Base-by-base conservation (phyloP, 306 rosid species). In the Quercus engelmannii region DNA sequence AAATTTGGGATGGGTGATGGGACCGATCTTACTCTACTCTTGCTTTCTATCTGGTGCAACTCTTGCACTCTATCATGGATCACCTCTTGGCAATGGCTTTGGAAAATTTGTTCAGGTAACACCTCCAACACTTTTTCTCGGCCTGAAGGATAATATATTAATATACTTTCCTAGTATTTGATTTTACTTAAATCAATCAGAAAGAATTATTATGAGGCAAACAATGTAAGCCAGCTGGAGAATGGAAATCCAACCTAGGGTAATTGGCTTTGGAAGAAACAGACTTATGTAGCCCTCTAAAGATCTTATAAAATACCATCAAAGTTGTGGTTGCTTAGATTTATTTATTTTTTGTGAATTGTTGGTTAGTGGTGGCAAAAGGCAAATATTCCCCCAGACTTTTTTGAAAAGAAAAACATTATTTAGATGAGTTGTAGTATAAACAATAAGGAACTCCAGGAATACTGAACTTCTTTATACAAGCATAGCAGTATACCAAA, bases 1-100 rank as follows among this genome's bases (percentile, higher is more conserved):
- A 74, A 95, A 87, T 86, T 88, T 95, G 84, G 96, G 98, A 76
- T 93, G 99, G 99, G 96, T 89, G 74, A 78, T 95, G 94, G 99
- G 99, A 57, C 99, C 93, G 26, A 64, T 85, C 55, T 19, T 87
- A 74, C 43, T 95, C 25, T 95, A 92, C 85, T 80, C 93, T n/a
- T 83, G 92, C 88, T 88, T 95, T 74, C 88, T 93, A 41, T 0
- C 79, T 69, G 96, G 98, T 75, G 88, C 97, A 75, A 89, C 99
- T 81, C 94, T 95, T 81, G 99, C 98, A 57, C 84, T 95, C 5
- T 95, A 88, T 85, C 99, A 95, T 82, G 98, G 99, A 80, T 95
- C 99, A 85, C 99, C 97, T 51, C 92, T 95, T 13, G 88, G 90
- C 83, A 82, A 31, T 74, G 96, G 94, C 75, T 95, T 95, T 57